phyloP scores from a whole-genome alignment of 352 stramenopile species.

The Phytophthora crassamura region DNA sequence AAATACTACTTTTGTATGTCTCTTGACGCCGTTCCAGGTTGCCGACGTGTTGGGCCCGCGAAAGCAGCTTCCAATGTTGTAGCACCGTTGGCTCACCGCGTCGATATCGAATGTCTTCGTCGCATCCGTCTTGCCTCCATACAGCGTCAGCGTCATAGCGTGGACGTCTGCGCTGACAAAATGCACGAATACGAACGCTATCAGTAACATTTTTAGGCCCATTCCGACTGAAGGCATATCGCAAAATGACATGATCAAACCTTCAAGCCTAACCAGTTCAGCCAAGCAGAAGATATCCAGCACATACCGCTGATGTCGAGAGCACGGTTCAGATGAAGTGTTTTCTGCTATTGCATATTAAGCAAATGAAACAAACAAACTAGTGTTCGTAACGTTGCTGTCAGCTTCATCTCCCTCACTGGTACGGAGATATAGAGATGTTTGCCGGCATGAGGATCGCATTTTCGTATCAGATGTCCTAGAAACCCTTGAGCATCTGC shows the following conservation, averaged over 20 bases:
- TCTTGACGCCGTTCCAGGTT: constrained; percentile 16
- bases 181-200: not conserved
- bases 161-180: not conserved
- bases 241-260: too few relatives aligned
- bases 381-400: too few relatives aligned
- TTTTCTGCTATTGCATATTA: too few relatives aligned
- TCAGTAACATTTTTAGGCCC: not conserved
- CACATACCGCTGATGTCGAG: too few relatives aligned
- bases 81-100: constrained; percentile 11
- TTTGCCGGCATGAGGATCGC: not conserved
- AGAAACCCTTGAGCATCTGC: constrained; percentile 23
- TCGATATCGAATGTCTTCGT: constrained; percentile 3
- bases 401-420: too few relatives aligned
- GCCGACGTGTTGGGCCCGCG: constrained; percentile 5
- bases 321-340: too few relatives aligned
- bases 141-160: constrained; percentile 15
- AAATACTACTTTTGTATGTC: constrained; percentile 14
- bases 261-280: too few relatives aligned
- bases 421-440: not conserved
- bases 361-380: too few relatives aligned
- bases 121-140: not conserved
- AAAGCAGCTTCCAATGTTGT: constrained; percentile 10
- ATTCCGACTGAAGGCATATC: too few relatives aligned
- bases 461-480: constrained; percentile 23
- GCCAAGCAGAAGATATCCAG: too few relatives aligned